Evolutionary conservation across 73 alveolate species (phyloP).

Genomic region (Paramecium primaurelia): DNA sequence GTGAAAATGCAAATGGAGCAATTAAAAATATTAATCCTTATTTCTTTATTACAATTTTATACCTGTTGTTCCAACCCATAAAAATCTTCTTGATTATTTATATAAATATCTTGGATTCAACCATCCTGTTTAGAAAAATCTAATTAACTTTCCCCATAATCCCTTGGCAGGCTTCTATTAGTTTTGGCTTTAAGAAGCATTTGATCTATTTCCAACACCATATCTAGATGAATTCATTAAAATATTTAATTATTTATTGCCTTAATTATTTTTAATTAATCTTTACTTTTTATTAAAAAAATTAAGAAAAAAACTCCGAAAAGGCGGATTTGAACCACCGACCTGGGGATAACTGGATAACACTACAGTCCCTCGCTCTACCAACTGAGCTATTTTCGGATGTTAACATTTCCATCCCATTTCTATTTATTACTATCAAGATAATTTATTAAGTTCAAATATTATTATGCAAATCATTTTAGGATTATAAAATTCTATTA

Average conservation of each 20-base stretch:
- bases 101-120: not conserved
- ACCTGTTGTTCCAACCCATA: conserved; percentile 53
- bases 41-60: not conserved
- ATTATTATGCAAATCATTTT: not conserved
- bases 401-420: not conserved
- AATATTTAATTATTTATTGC: not conserved
- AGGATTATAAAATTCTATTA: not conserved
- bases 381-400: conserved; percentile 55
- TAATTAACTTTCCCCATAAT: conserved; percentile 21
- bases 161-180: conserved; percentile 3
- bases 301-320: not conserved
- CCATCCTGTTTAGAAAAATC: conserved; percentile 34
- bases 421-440: not conserved
- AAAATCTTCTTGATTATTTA: not conserved
- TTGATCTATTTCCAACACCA: conserved; percentile 37
- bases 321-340: conserved; percentile 60
- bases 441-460: too few relatives aligned
- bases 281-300: not conserved
- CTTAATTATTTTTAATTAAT: not conserved
- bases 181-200: not conserved
- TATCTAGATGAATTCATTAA: not conserved
- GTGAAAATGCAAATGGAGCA: conserved; percentile 43
- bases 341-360: conserved; percentile 56
- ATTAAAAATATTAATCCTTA: conserved; percentile 25
- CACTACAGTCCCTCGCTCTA: conserved; percentile 61